A percentile compares a stretch with the other conserved stretches of the same genome.
Conservation (phyloP, 139 green algal species). For the Diplosphaera chodatii region DNA sequence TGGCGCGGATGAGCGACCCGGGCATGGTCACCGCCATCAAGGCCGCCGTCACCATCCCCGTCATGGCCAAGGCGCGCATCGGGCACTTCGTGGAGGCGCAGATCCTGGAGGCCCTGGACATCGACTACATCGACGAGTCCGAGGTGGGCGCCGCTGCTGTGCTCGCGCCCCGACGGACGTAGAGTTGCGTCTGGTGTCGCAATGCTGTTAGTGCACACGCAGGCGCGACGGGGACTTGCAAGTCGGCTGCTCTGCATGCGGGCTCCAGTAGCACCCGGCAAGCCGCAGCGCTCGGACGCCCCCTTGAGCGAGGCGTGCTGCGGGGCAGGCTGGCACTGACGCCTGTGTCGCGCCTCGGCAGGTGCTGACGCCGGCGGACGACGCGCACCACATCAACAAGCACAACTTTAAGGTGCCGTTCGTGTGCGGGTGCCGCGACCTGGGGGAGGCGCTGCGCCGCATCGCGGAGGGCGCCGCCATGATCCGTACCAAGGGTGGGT, state of each 20-base stretch:
- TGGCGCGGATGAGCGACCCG: constrained; percentile 96
- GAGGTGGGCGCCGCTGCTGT: constrained; percentile 75
- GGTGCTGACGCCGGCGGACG: constrained; percentile 96
- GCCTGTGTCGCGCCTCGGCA: too few species aligned
- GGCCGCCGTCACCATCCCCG: constrained; percentile 94
- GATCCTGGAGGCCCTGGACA: constrained; percentile 91
- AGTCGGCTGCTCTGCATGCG: too few species aligned
- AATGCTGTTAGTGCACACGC: too few species aligned
- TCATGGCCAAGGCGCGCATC: constrained; percentile 99
- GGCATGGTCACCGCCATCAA: constrained; percentile 96
- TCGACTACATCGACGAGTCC: constrained; percentile 98
- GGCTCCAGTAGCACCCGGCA: too few species aligned
- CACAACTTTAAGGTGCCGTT: constrained; percentile 98
- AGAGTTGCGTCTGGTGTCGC: too few species aligned
- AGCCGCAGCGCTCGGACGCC: constrained; percentile 97
- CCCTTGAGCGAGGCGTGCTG: too few species aligned
- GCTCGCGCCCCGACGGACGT: too few species aligned
- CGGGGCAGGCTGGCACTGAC: too few species aligned
- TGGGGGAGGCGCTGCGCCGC: constrained; percentile 94
- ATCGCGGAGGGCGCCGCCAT: constrained; percentile 96
- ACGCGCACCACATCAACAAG: constrained; percentile 99
- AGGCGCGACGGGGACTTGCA: too few species aligned
- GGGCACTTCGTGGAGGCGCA: constrained; percentile 99
- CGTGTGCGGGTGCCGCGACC: constrained; percentile 97
- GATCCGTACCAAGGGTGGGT: constrained; percentile 89